These are phyloP conservation scores for Cephalotrichum gorgonifer DNA, from an alignment of 2,329 filamentous ascomycete species.

Conservation along the genomic window DNA sequence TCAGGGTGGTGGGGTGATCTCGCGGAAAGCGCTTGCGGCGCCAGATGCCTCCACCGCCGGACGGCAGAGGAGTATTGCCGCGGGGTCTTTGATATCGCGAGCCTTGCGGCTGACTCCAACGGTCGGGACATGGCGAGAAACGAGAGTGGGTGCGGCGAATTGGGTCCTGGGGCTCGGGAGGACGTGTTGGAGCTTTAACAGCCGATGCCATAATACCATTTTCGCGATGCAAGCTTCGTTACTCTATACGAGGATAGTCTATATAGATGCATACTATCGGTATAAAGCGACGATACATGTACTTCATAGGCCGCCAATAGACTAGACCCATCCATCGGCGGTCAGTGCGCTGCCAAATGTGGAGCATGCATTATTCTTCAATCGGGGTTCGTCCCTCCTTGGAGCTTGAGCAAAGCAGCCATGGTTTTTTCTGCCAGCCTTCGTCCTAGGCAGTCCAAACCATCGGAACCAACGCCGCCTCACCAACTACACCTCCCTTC, in stretches of 20 bases:
- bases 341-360: too few relatives aligned
- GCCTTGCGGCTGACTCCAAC: slow-evolving; percentile 9
- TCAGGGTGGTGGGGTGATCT: neutral
- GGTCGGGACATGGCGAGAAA: slow-evolving; percentile 7
- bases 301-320: too few relatives aligned
- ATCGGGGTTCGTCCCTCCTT: neutral
- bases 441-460: neutral
- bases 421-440: neutral
- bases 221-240: neutral
- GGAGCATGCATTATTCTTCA: slow-evolving; percentile 1
- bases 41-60: neutral
- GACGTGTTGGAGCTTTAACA: neutral
- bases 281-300: too few relatives aligned
- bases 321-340: too few relatives aligned
- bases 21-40: neutral
- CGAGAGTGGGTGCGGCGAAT: neutral
- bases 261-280: too few relatives aligned
- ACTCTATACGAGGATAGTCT: neutral
- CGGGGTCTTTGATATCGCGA: slow-evolving; percentile 8
- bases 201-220: neutral
- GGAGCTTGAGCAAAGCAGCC: neutral
- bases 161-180: neutral
- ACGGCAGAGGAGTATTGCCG: slow-evolving; percentile 5
- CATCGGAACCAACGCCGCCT: neutral
- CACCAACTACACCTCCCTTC: neutral